Base-by-base conservation (phyloP, 208 protist genomes). In the Phytomonas serpens region DNA sequence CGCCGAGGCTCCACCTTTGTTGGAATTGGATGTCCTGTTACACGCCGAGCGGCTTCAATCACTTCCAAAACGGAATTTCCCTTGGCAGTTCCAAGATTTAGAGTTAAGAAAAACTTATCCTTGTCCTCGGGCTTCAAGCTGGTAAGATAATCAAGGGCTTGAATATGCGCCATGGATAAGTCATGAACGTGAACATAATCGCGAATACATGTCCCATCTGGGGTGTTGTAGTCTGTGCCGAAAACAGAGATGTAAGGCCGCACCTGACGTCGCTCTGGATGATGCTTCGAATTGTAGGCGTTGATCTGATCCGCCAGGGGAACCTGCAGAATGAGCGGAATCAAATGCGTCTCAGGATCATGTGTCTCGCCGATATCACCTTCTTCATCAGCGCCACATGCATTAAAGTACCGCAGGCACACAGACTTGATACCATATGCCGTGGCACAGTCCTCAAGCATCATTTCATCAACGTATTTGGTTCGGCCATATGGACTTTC, bases 121-220 rank as follows among this genome's bases (percentile, higher is more conserved):
- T 73, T 77, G 66, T 91, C 78, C 40, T 77, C 71, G 1, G 78
- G 73, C 1, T 62, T 74, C 33, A 86, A 68, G 36, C 65, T 77
- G n/a, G 69, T 68, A 47, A 96, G 71, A 76, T 91, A 94, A 61
- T 93, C 78, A 5, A 99, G 74, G 40, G 98, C 92, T 33, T 87
- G 81, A 29, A 98, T 87, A 83, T 99, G 98, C 3, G 96, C 98
- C 47, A 87, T 83, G 27, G 97, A 93, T 0, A 99, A 80, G 80
- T 99, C 98, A 61, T 96, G 88, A n/a, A 99, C 96, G 81, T 99
- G 98, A 63, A 99, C 98, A 83, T 98, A 99, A 82, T 99, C 98
- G 42, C 98, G 89, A 47, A 98, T 88, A 71, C 95, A 97, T 47
- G 96, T 99, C 31, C 98, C 98, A 76, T 99, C 98, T 0, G 66